These are phyloP conservation scores for Aureobasidium sp. DNA, from an alignment of 2,329 filamentous ascomycete species.

Conservation along the genomic window DNA sequence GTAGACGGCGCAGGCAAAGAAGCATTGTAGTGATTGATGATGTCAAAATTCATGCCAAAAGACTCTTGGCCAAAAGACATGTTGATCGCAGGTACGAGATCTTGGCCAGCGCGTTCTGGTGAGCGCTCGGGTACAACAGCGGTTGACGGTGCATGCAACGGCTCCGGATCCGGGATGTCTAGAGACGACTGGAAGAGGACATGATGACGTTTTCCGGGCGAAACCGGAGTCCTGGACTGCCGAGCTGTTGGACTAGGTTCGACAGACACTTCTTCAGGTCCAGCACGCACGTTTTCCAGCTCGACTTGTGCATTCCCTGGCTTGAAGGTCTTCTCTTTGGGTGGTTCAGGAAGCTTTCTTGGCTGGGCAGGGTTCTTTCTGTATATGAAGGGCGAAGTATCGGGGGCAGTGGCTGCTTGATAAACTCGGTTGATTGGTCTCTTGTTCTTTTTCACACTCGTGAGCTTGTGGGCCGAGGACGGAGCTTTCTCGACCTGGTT, in stretches of 20 bases:
- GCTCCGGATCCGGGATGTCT: background rate
- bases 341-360: background rate
- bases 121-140: background rate
- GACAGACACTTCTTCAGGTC: background rate
- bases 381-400: slow-evolving; percentile 7
- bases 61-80: slow-evolving; percentile 18
- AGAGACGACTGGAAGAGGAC: background rate
- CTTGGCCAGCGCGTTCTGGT: background rate
- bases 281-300: background rate
- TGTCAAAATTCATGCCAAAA: slow-evolving; percentile 16
- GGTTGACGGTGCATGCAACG: background rate
- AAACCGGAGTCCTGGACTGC: background rate
- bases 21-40: slow-evolving; percentile 15
- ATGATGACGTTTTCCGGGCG: background rate
- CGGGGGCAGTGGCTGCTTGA: background rate
- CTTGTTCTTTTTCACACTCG: background rate
- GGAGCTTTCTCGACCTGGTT: background rate
- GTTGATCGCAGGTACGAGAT: slow-evolving; percentile 18
- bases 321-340: background rate
- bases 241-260: background rate
- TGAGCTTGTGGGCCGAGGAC: background rate
- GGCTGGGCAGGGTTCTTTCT: background rate
- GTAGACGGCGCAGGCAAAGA: background rate
- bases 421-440: background rate
- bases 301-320: background rate